A percentile compares a stretch with the other conserved stretches of the same genome.
Evolutionary conservation across 495 filamentous ascomycete genomes (phyloP).

Genomic region (Thozetella sp.): DNA sequence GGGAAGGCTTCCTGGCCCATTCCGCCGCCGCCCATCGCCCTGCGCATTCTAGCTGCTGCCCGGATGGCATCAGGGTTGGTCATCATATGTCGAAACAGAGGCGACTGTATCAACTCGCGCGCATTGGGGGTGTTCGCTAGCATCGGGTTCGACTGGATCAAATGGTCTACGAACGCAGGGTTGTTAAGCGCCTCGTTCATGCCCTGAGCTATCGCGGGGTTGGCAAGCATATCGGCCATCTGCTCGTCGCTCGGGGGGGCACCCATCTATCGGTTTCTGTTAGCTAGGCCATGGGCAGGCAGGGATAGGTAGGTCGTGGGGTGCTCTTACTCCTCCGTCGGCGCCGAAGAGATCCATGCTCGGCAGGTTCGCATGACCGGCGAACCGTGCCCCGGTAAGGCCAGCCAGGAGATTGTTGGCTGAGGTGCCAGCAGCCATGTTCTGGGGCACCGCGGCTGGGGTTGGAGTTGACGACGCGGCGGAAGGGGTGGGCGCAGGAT

Average conservation of each 20-base stretch:
- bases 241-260: slow-evolving; percentile 77
- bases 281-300: slow-evolving; percentile 14
- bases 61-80: slow-evolving; percentile 87
- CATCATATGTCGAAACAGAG: slow-evolving; percentile 89
- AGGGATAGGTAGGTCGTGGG: not conserved
- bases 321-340: slow-evolving; percentile 90
- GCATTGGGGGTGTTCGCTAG: slow-evolving; percentile 82
- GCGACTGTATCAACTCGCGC: slow-evolving; percentile 81
- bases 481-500: slow-evolving; percentile 66
- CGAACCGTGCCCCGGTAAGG: slow-evolving; percentile 92
- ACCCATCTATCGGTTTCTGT: slow-evolving; percentile 72
- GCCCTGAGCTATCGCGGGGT: slow-evolving; percentile 77
- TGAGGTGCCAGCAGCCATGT: slow-evolving; percentile 82
- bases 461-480: slow-evolving; percentile 52
- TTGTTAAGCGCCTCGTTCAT: slow-evolving; percentile 96
- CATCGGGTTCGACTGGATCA: slow-evolving; percentile 87
- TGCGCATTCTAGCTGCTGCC: slow-evolving; percentile 77
- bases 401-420: slow-evolving; percentile 89
- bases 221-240: slow-evolving; percentile 81
- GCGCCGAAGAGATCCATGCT: slow-evolving; percentile 90
- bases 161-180: slow-evolving; percentile 86
- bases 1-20: slow-evolving; percentile 61
- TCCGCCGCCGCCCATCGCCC: slow-evolving; percentile 62
- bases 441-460: slow-evolving; percentile 72
- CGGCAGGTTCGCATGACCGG: slow-evolving; percentile 87